These are phyloP conservation scores for Torrubiella hemipterigena DNA, from an alignment of 2,329 filamentous ascomycete species.

Conservation along the genomic window DNA sequence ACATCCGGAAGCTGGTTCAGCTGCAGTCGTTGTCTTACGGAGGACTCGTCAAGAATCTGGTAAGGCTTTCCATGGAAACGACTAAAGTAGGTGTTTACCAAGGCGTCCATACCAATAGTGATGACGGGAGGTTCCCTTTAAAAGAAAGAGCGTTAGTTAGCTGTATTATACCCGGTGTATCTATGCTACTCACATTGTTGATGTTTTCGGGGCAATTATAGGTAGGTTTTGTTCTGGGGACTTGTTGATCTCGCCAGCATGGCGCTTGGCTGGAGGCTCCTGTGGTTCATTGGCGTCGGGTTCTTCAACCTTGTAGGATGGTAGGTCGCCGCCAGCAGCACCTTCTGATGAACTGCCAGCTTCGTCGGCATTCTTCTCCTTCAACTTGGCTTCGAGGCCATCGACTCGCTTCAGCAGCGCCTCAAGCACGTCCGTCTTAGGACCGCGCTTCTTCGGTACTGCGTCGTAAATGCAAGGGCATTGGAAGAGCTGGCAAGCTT, in stretches of 20 bases:
- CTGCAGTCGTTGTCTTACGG: constrained; percentile 59
- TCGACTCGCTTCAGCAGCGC: constrained; percentile 76
- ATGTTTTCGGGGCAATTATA: constrained; percentile 21
- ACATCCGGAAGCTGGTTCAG: constrained; percentile 50
- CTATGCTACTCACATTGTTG: constrained; percentile 1
- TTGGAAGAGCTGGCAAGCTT: constrained; percentile 82
- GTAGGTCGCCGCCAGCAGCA: constrained; percentile 2
- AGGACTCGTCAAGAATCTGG: constrained; percentile 67
- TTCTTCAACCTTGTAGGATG: constrained; percentile 6
- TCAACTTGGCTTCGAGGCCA: constrained; percentile 68
- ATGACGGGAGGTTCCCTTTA: constrained; percentile 33
- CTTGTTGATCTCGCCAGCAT: constrained; percentile 22
- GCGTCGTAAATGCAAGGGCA: constrained; percentile 84
- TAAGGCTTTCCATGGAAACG: constrained; percentile 75
- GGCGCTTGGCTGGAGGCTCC: constrained; percentile 28
- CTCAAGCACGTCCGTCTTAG: constrained; percentile 82
- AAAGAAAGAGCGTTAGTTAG: background rate
- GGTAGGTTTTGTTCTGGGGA: constrained; percentile 24
- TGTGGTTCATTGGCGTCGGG: constrained; percentile 15
- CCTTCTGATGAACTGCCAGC: constrained; percentile 1
- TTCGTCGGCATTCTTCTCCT: constrained; percentile 44
- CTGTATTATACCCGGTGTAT: too few relatives aligned
- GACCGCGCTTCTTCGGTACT: constrained; percentile 78
- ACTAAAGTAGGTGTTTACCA: constrained; percentile 69
- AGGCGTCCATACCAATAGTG: constrained; percentile 42